Conservation (phyloP, 805 yeast species). For the Yarrowia divulgata region DNA sequence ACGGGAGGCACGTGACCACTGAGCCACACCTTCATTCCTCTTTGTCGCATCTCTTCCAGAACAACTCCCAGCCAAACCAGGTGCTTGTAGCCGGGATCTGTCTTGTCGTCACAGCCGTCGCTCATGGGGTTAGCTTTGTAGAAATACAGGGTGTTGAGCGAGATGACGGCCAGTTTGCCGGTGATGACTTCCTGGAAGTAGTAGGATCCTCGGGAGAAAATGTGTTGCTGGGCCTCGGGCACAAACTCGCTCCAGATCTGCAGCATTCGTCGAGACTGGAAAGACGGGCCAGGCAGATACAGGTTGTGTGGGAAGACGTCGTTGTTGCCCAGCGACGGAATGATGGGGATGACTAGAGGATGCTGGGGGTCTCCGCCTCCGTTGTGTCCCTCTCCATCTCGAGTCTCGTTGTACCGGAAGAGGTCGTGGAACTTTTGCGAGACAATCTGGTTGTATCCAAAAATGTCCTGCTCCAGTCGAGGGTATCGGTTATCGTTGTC, state of each 20-base stretch:
- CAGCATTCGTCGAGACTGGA: conserved; percentile 79
- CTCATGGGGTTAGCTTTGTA: conserved; percentile 82
- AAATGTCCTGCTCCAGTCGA: conserved; percentile 73
- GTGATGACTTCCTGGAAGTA: conserved; percentile 82
- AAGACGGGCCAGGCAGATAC: conserved; percentile 86
- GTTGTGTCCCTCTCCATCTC: conserved; percentile 36
- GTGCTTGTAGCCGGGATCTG: conserved; percentile 80
- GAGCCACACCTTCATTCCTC: conserved; percentile 86
- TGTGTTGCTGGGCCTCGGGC: conserved; percentile 78
- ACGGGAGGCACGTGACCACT: conserved; percentile 90
- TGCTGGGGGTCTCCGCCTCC: conserved; percentile 39
- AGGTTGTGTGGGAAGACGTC: conserved; percentile 90
- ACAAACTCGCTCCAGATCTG: conserved; percentile 75
- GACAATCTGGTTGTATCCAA: conserved; percentile 69
- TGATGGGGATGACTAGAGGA: conserved; percentile 51
- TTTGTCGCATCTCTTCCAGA: conserved; percentile 70
- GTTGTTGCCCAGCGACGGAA: conserved; percentile 84
- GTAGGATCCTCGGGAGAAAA: conserved; percentile 77
- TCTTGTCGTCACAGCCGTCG: conserved; percentile 74
- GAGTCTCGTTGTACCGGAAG: conserved; percentile 47
- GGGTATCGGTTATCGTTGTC: conserved; percentile 80
- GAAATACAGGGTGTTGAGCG: conserved; percentile 78
- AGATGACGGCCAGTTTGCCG: conserved; percentile 73
- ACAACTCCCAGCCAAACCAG: conserved; percentile 80
- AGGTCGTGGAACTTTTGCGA: conserved; percentile 58